These are phyloP conservation scores for Phylloporus sp. DNA, from an alignment of 768 basidiomycete species.

Conservation along the genomic window DNA sequence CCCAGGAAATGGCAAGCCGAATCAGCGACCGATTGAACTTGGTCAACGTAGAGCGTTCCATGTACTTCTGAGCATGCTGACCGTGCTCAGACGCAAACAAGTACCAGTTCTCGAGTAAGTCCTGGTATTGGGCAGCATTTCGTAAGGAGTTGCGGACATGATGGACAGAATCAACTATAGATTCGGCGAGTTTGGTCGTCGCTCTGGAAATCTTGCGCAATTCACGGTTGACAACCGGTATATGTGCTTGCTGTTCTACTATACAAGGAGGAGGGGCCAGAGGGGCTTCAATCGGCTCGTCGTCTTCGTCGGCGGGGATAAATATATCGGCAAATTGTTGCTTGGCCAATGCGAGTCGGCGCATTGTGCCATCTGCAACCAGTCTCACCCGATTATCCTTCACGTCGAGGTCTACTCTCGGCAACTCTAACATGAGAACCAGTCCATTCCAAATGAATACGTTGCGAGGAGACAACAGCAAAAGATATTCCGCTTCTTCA, in stretches of 20 bases:
- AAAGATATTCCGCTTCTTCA: constrained; percentile 66
- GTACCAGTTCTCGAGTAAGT: constrained; percentile 91
- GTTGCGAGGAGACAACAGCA: constrained; percentile 79
- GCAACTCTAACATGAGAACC: constrained; percentile 73
- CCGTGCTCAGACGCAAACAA: constrained; percentile 95
- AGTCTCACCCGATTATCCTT: constrained; percentile 89
- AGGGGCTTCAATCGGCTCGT: constrained; percentile 43
- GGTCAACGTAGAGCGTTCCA: constrained; percentile 66
- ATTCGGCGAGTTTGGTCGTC: constrained; percentile 86
- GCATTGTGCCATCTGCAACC: constrained; percentile 84
- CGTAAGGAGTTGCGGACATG: constrained; percentile 70
- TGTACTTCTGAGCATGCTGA: constrained; percentile 81
- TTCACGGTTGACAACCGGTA: constrained; percentile 86
- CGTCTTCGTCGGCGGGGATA: constrained; percentile 59
- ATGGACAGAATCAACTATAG: constrained; percentile 88
- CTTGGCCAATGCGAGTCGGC: constrained; percentile 72
- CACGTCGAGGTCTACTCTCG: constrained; percentile 74
- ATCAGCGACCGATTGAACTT: constrained; percentile 84
- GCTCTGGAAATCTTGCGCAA: constrained; percentile 87
- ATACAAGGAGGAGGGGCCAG: constrained; percentile 47
- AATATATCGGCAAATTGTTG: constrained; percentile 69
- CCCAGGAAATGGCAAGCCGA: constrained; percentile 93
- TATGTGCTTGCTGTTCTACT: constrained; percentile 83
- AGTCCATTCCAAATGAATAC: constrained; percentile 92
- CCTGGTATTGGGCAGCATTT: constrained; percentile 65